Evolutionary conservation across 2,329 filamentous ascomycete genomes (phyloP).

Genomic region (Hymenoscyphus repandus): DNA sequence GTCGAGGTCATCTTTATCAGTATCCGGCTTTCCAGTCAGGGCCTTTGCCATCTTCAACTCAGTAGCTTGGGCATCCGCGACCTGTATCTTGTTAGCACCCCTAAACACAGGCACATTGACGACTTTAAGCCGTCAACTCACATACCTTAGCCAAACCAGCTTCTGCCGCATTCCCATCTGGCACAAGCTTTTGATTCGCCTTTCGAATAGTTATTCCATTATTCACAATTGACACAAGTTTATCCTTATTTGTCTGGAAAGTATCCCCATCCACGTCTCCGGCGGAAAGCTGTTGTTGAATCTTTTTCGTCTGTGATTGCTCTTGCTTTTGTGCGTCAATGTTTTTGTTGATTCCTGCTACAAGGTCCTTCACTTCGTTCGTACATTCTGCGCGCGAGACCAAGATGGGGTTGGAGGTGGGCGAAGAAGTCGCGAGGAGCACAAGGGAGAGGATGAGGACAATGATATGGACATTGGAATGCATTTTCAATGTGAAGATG

Average conservation of each 20-base stretch:
- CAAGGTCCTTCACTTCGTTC: constrained; percentile 5
- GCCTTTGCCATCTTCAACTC: constrained; percentile 13
- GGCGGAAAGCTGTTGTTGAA: constrained; percentile 4
- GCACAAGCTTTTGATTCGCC: constrained; percentile 13
- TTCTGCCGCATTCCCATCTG: constrained; percentile 10
- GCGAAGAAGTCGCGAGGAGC: neutral
- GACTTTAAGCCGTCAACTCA: neutral
- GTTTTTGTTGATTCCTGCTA: constrained; percentile 17
- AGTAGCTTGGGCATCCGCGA: constrained; percentile 11
- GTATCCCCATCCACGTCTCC: neutral
- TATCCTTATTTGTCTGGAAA: constrained; percentile 9
- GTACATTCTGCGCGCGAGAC: constrained; percentile 8
- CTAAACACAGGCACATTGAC: no score
- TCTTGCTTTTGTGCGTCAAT: constrained; percentile 17
- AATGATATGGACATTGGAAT: neutral
- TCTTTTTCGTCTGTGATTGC: constrained; percentile 9
- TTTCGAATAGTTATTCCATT: constrained; percentile 7
- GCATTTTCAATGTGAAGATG: no score
- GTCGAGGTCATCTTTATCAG: constrained; percentile 8
- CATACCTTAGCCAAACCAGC: constrained; percentile 12
- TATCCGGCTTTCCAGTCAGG: constrained; percentile 9
- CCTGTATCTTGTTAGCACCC: constrained; percentile 2
- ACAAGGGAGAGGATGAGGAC: neutral
- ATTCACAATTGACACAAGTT: constrained; percentile 16
- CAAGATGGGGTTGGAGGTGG: neutral